phyloP scores from a whole-genome alignment of 306 rosid species.

The Mucuna pruriens region DNA sequence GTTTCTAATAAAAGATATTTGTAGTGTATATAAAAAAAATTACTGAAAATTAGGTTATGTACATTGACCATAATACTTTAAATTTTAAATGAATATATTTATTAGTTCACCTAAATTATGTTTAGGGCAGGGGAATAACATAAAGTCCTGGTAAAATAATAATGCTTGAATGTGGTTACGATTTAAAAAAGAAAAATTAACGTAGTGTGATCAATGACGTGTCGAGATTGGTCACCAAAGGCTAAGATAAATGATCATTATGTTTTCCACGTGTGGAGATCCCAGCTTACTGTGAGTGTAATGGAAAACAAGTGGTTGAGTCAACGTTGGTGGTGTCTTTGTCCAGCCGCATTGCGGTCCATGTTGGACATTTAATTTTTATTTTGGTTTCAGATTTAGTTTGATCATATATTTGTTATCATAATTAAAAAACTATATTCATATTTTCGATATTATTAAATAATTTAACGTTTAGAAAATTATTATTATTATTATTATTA shows the following conservation, averaged over 20 bases:
- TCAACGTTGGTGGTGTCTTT: not conserved
- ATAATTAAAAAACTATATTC: not conserved
- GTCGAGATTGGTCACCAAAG: not conserved
- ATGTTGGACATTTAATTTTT: not conserved
- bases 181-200: not conserved
- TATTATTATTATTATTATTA: not conserved
- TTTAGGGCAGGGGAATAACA: not conserved
- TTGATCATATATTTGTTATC: not conserved
- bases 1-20: no score
- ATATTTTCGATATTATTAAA: not conserved
- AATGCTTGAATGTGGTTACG: not conserved
- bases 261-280: slow-evolving; percentile 17
- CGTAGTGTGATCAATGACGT: not conserved
- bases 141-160: not conserved
- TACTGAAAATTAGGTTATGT: no score
- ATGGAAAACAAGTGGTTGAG: slow-evolving; percentile 13
- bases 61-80: not conserved
- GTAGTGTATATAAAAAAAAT: no score
- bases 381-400: not conserved
- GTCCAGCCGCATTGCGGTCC: not conserved
- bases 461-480: not conserved
- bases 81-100: not conserved
- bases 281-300: not conserved
- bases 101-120: not conserved
- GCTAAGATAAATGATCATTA: not conserved